Evolutionary conservation across 2,329 filamentous ascomycete species (phyloP).

Genomic region (Aureobasidium pullulans): DNA sequence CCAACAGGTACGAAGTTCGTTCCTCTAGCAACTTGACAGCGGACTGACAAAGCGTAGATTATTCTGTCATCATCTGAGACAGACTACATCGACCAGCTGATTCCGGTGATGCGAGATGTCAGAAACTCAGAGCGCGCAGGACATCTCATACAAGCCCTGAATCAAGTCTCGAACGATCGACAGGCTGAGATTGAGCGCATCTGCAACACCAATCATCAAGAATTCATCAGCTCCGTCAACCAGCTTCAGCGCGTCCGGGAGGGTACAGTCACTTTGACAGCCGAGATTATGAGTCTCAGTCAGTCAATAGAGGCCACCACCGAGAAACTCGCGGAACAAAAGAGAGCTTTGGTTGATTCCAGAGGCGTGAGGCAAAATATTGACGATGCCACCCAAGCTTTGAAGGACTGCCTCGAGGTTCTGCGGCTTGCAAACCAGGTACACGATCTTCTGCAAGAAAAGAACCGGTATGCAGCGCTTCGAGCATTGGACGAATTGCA

Average conservation of each 20-base stretch:
- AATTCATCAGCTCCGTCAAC: slow-evolving; percentile 89
- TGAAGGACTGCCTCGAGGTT: slow-evolving; percentile 88
- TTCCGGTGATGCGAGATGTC: slow-evolving; percentile 88
- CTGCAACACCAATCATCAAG: slow-evolving; percentile 91
- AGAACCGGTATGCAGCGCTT: slow-evolving; percentile 91
- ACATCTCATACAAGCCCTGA: slow-evolving; percentile 68
- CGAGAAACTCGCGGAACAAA: slow-evolving; percentile 87
- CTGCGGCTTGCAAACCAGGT: slow-evolving; percentile 88
- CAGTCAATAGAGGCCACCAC: slow-evolving; percentile 93
- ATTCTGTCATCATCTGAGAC: slow-evolving; percentile 84
- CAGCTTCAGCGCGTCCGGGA: slow-evolving; percentile 88
- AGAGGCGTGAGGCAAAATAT: slow-evolving; percentile 91
- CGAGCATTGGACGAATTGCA: slow-evolving; percentile 92
- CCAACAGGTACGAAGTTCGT: slow-evolving; percentile 36
- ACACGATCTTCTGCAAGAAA: slow-evolving; percentile 82
- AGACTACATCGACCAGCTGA: slow-evolving; percentile 92
- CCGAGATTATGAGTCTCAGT: slow-evolving; percentile 86
- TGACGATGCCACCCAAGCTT: slow-evolving; percentile 78
- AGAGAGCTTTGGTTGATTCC: slow-evolving; percentile 88
- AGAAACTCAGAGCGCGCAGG: slow-evolving; percentile 64
- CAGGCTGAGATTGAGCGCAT: slow-evolving; percentile 90
- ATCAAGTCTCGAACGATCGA: slow-evolving; percentile 75
- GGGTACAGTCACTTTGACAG: slow-evolving; percentile 78
- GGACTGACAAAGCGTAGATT: slow-evolving; percentile 52
- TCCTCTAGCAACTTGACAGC: background rate